These are phyloP conservation scores for Coniochaeta sp. DNA, from an alignment of 2,329 filamentous ascomycete genomes.

Conservation along the genomic window DNA sequence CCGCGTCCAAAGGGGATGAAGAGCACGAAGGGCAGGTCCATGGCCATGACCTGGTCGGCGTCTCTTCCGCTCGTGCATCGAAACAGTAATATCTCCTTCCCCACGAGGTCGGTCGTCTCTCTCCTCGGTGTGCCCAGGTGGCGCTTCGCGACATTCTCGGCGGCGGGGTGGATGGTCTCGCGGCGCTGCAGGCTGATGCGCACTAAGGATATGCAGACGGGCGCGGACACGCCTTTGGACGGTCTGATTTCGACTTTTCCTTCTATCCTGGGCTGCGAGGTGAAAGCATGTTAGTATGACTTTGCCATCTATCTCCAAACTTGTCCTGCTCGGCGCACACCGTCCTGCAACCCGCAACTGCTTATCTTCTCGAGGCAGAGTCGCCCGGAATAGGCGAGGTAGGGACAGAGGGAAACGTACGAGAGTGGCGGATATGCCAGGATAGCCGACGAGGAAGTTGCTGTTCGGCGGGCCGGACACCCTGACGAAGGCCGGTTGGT, in stretches of 20 bases:
- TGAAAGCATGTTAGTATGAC: constrained; percentile 9
- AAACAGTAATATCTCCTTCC: constrained; percentile 90
- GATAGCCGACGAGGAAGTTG: constrained; percentile 93
- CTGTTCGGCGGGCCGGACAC: constrained; percentile 96
- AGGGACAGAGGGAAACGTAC: constrained; percentile 48
- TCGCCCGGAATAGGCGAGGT: neutral
- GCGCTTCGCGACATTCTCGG: constrained; percentile 89
- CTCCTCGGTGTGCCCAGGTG: constrained; percentile 84
- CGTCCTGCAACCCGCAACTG: neutral
- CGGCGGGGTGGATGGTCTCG: constrained; percentile 94
- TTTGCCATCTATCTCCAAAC: neutral
- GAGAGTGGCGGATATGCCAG: constrained; percentile 93
- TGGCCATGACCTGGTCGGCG: constrained; percentile 81
- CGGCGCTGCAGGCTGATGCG: constrained; percentile 88
- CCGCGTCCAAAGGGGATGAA: constrained; percentile 94
- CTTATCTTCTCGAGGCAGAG: neutral
- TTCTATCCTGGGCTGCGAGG: constrained; percentile 79
- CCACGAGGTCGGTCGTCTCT: constrained; percentile 86
- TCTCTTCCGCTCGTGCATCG: constrained; percentile 78
- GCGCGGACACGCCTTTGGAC: constrained; percentile 74
- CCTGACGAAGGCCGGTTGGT: constrained; percentile 57
- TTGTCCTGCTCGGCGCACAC: neutral
- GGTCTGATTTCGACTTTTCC: constrained; percentile 96
- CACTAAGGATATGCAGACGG: constrained; percentile 85
- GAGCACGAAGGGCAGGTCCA: constrained; percentile 95